These are phyloP conservation scores for Trematosphaeria pertusa DNA, from an alignment of 2,329 filamentous ascomycete species.

Conservation along the genomic window DNA sequence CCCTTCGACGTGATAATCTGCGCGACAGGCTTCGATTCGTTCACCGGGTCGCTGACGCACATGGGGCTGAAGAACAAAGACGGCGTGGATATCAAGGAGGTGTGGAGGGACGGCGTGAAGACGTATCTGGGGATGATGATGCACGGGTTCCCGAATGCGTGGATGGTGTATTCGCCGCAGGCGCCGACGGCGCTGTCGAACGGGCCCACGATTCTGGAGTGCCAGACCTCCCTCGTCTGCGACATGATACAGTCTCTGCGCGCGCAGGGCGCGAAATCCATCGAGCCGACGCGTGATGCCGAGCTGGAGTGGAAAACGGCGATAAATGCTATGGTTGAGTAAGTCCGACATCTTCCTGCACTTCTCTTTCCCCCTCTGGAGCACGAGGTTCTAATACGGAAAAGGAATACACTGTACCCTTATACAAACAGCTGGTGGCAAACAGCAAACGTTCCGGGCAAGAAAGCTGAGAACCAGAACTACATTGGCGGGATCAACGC, in stretches of 20 bases:
- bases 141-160: slow-evolving; percentile 47
- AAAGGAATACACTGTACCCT: slow-evolving; percentile 44
- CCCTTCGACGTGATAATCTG: slow-evolving; percentile 62
- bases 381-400: background rate
- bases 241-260: slow-evolving; percentile 44
- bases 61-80: slow-evolving; percentile 42
- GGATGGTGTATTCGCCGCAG: slow-evolving; percentile 52
- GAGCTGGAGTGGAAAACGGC: slow-evolving; percentile 48
- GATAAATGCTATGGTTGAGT: slow-evolving; percentile 41
- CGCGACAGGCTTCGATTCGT: slow-evolving; percentile 53
- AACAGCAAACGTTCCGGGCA: slow-evolving; percentile 50
- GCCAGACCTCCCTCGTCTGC: slow-evolving; percentile 50
- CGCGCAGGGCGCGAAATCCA: slow-evolving; percentile 32
- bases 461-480: slow-evolving; percentile 49
- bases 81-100: slow-evolving; percentile 41
- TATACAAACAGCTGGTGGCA: slow-evolving; percentile 52
- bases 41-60: slow-evolving; percentile 43
- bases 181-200: slow-evolving; percentile 55
- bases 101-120: slow-evolving; percentile 47
- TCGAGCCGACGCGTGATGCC: slow-evolving; percentile 47
- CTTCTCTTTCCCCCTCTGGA: background rate
- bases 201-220: slow-evolving; percentile 50
- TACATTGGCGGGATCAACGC: slow-evolving; percentile 44
- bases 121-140: slow-evolving; percentile 51
- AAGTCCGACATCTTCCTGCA: too few relatives aligned